These are phyloP conservation scores for Tulasnella sp. DNA, from an alignment of 768 basidiomycete species.

Conservation along the genomic window DNA sequence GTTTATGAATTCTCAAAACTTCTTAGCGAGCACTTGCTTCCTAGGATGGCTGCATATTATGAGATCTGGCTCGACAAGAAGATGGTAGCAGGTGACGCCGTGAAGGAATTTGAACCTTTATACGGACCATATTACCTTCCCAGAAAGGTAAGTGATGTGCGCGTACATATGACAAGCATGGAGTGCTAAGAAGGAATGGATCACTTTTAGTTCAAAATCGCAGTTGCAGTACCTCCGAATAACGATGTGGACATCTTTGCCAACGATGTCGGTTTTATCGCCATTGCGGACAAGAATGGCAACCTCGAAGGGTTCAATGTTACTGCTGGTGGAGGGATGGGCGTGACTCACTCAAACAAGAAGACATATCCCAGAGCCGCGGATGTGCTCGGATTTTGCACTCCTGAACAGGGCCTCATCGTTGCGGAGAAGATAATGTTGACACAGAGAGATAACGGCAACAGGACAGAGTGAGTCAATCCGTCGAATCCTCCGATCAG, in stretches of 20 bases:
- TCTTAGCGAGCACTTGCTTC: constrained; percentile 76
- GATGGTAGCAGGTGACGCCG: constrained; percentile 81
- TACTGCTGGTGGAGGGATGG: constrained; percentile 92
- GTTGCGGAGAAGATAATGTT: constrained; percentile 92
- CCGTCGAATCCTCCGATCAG: no score
- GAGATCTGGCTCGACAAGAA: constrained; percentile 99
- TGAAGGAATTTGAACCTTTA: constrained; percentile 92
- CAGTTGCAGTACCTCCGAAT: constrained; percentile 88
- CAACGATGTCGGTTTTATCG: constrained; percentile 94
- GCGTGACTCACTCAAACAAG: constrained; percentile 97
- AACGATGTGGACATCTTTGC: constrained; percentile 95
- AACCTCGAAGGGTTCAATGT: constrained; percentile 90
- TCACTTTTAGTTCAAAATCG: constrained; percentile 74
- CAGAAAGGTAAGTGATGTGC: constrained; percentile 50
- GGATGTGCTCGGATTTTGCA: constrained; percentile 86
- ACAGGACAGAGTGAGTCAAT: constrained; percentile 70
- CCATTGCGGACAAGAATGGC: constrained; percentile 64
- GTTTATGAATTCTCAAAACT: constrained; percentile 74
- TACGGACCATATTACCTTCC: constrained; percentile 97
- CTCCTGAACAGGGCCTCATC: constrained; percentile 65
- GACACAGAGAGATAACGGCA: constrained; percentile 89
- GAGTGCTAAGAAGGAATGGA: not conserved
- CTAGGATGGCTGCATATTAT: constrained; percentile 86
- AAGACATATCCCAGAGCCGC: constrained; percentile 92
- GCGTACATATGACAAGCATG: no score